Evolutionary conservation across 148 eudicot genomes (phyloP), one percentile per base, ranked within the genome.

Genomic region (Nepenthes gracilis): DNA sequence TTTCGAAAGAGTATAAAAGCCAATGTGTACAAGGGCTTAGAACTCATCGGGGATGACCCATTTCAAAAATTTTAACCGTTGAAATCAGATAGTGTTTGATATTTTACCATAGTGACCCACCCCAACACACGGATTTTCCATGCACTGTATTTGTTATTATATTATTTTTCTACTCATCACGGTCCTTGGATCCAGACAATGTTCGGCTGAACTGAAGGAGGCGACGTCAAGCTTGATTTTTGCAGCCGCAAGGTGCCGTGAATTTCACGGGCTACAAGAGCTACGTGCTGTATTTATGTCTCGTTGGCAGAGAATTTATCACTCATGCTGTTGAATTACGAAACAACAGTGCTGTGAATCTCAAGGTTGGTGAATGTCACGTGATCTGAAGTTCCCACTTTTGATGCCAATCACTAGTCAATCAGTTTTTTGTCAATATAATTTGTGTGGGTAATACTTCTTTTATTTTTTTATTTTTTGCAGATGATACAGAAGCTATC

Each of bases 141-240:
- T 0, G 23, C 23, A 23, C 23, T 23, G 0, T 0, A 23, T 23
- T 23, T 23, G 23, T 23, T 23, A 0, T 23, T 23, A 23, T 23
- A 23, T 23, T 23, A 23, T 23, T 23, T 23, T 23, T 23, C 23
- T 0, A 23, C 23, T 23, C 23, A 23, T 23, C 23, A 23, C 23
- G 23, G 23, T 23, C 23, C 23, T 23, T 23, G 23, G 23, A 23
- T 23, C 23, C 23, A 23, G 0, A 23, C 23, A 23, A 23, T 90
- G 97, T 59, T 91, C 97, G 9, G 97, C 82, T 36, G 97, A 90
- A 68, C 70, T 87, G 55, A 74, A 76, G 56, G 95, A 90, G 75
- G 95, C 81, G 2, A 64, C 74, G 33, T 77, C 95, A 0, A 77
- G 86, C 66, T 48, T 85, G 72, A 68, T 84, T 6, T 87, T 58